Evolutionary conservation across 306 rosid species (phyloP).

Genomic region (Lupinus albus): DNA sequence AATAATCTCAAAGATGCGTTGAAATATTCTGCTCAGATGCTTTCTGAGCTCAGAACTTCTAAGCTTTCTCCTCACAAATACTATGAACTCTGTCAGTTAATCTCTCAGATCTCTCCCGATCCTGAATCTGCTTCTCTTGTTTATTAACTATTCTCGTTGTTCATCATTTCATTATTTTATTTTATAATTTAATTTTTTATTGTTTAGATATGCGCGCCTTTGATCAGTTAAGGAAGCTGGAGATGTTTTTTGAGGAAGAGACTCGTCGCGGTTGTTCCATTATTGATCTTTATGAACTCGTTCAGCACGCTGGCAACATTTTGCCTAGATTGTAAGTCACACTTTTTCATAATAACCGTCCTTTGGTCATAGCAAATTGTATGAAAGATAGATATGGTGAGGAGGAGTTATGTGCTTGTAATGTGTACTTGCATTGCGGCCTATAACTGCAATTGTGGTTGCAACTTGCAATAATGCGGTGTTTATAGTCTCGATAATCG

Average conservation of each 20-base stretch:
- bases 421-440: neutral
- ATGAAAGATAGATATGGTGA: neutral
- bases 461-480: too few relatives aligned
- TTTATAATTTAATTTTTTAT: neutral
- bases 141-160: slow-evolving; percentile 16
- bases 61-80: slow-evolving; percentile 98
- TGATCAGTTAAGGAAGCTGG: slow-evolving; percentile 91
- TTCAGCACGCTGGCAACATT: slow-evolving; percentile 97
- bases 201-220: slow-evolving; percentile 93
- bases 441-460: too few relatives aligned
- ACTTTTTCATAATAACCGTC: neutral
- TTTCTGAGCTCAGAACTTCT: slow-evolving; percentile 93
- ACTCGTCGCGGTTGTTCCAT: slow-evolving; percentile 95
- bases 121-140: slow-evolving; percentile 18
- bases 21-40: slow-evolving; percentile 98
- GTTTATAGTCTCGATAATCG: too few relatives aligned
- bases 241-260: slow-evolving; percentile 97
- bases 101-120: slow-evolving; percentile 44
- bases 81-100: slow-evolving; percentile 83
- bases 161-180: slow-evolving; percentile 26
- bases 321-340: slow-evolving; percentile 85
- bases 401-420: neutral
- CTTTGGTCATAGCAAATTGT: too few relatives aligned
- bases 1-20: slow-evolving; percentile 93
- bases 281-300: slow-evolving; percentile 94